A percentile compares a stretch with the other conserved stretches of the same genome.
These are phyloP conservation scores for Candida tropicalis DNA, from an alignment of 1,139 yeast genomes.

Conservation along the genomic window DNA sequence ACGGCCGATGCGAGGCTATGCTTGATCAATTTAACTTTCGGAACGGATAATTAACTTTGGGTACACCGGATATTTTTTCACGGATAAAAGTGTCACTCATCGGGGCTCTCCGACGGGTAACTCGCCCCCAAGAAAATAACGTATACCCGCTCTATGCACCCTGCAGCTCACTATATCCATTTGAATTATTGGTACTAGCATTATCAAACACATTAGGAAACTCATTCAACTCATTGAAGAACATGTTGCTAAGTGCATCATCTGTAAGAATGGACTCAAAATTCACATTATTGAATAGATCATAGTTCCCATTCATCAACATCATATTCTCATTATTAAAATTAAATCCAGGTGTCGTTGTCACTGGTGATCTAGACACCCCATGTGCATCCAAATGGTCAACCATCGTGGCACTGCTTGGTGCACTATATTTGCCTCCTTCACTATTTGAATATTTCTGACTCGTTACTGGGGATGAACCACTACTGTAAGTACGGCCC, in stretches of 20 bases:
- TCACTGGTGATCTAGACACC: background rate
- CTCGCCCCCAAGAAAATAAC: background rate
- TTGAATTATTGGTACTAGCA: background rate
- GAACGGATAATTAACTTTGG: too few relatives aligned
- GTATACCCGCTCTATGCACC: background rate
- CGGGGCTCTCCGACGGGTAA: too few relatives aligned
- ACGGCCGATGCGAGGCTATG: too few relatives aligned
- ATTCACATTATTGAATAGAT: constrained; percentile 3
- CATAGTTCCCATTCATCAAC: constrained; percentile 9
- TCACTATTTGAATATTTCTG: background rate
- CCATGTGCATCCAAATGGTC: background rate
- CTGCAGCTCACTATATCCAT: background rate
- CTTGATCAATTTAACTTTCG: too few relatives aligned
- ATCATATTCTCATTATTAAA: constrained; percentile 6
- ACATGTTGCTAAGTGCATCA: constrained; percentile 12
- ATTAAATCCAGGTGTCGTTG: constrained; percentile 5
- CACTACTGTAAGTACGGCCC: background rate
- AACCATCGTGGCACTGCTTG: constrained; percentile 1
- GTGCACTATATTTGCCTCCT: background rate
- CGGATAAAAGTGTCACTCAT: too few relatives aligned
- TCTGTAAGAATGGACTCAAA: constrained; percentile 10
- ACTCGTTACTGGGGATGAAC: background rate
- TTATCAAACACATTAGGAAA: constrained; percentile 7
- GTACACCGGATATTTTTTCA: too few relatives aligned
- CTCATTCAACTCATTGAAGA: constrained; percentile 14